phyloP scores from a whole-genome alignment of 306 rosid genomes.

The Astragalus membranaceus region DNA sequence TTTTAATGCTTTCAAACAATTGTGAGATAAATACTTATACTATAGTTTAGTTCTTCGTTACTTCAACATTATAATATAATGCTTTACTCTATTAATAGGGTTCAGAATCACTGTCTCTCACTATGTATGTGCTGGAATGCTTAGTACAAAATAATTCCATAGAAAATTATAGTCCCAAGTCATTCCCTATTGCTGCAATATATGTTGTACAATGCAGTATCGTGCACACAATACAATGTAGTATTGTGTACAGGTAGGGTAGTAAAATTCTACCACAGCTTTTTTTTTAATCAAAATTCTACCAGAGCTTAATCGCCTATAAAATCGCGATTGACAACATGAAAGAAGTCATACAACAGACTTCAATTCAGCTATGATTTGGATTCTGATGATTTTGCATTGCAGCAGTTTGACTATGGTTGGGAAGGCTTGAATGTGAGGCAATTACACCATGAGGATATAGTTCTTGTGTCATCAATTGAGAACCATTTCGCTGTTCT shows the following conservation, averaged over 20 bases:
- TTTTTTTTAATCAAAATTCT: neutral
- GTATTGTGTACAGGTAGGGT: neutral
- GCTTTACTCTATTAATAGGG: too few species aligned
- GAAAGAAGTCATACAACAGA: constrained; percentile 1
- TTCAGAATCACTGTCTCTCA: too few species aligned
- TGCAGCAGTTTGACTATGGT: neutral
- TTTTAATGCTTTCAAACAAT: too few species aligned
- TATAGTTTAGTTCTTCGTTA: too few species aligned
- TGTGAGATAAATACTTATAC: too few species aligned
- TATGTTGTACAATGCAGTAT: constrained; percentile 21
- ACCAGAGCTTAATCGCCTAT: neutral
- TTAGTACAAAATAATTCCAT: neutral
- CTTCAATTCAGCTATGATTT: constrained; percentile 22
- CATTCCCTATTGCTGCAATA: constrained; percentile 11
- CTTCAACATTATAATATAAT: too few species aligned
- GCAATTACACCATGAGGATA: constrained; percentile 20
- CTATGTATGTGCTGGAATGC: too few species aligned
- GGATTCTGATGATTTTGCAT: constrained; percentile 18
- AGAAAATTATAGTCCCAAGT: neutral
- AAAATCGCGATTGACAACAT: neutral
- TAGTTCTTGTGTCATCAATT: constrained; percentile 16
- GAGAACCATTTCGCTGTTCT: constrained; percentile 34
- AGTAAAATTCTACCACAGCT: neutral
- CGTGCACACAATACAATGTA: neutral
- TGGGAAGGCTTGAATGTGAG: constrained; percentile 16